Base-by-base conservation (phyloP, 805 yeast species). In the Blastobotrys attinorum region DNA sequence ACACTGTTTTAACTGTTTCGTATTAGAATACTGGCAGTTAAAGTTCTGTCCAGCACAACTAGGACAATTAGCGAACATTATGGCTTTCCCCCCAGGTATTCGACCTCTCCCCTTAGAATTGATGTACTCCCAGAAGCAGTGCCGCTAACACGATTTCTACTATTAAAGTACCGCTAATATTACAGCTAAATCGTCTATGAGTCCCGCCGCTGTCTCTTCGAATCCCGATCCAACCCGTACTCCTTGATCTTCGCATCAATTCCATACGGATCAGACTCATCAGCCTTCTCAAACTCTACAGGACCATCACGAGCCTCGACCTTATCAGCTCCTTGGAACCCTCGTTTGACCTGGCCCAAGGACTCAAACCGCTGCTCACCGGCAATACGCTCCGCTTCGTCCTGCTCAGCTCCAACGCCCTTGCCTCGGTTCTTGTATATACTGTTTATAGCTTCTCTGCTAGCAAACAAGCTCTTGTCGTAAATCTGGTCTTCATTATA, bases 401-500 rank as follows among this genome's bases (percentile, higher is more conserved):
- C 57, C 2, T 49, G 52, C 13, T 44, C 47, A 4, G 39, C 70
- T 13, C 50, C 61, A 38, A 53, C 60, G 10, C 43, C 49, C 5
- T 53, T 53, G 4, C 53, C 61, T 2, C 63, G 40, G 42, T 73
- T 69, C 46, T 74, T 64, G 53, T 77, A 79, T 11, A 78, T 66
- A 41, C 65, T 69, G 37, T 69, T 67, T 5, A 76, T 61, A 3
- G 73, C 76, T 43, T 72, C 75, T 43, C 75, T 77, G 2, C 68
- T 73, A 31, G 64, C 63, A 55, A 80, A 81, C 21, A 82, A 58
- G 1, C 86, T 79, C 40, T 59, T 68, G 48, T 77, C 82, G 52
- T 81, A 81, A 2, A 77, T 62, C 52, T 73, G 77, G 40, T 72
- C 79, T 22, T 68, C 74, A 25, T 55, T 54, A 38, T 54, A 54